A percentile compares a stretch with the other conserved stretches of the same genome.
Conservation (phyloP, 225 moss, liverwort and hornwort genomes). For the Rhytidiadelphus loreus region DNA sequence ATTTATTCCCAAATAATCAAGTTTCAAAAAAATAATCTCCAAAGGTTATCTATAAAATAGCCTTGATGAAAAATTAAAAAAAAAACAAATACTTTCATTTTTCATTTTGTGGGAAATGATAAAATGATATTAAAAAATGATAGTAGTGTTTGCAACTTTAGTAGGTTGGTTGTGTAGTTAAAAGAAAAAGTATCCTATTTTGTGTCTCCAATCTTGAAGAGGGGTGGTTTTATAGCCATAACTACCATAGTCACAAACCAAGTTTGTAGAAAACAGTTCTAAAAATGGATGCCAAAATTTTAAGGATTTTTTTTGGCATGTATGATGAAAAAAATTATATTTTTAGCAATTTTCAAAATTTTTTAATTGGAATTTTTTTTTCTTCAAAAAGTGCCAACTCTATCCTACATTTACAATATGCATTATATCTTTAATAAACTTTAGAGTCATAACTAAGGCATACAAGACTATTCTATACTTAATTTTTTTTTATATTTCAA, state of each 20-base stretch:
- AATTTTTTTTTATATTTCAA: no score
- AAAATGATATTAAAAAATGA: neutral
- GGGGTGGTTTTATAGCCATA: neutral
- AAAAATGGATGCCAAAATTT: no score
- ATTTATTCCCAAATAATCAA: neutral
- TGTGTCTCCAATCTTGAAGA: neutral
- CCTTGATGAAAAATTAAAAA: neutral
- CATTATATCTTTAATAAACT: neutral
- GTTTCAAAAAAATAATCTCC: neutral
- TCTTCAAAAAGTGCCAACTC: no score
- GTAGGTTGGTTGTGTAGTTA: neutral
- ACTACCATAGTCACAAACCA: neutral
- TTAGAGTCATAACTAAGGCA: neutral
- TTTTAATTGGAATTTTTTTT: no score
- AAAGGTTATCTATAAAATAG: neutral
- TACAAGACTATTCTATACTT: no score
- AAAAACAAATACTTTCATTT: rapidly evolving
- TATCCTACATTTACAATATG: neutral
- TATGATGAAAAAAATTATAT: no score
- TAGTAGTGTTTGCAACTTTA: neutral
- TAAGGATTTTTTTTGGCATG: no score
- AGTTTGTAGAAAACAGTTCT: neutral
- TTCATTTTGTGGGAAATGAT: neutral
- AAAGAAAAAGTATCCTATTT: neutral
- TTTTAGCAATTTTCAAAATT: no score